A percentile compares a stretch with the other conserved stretches of the same genome.
Conservation (phyloP, 306 rosid species). For the Crotalaria pallida region DNA sequence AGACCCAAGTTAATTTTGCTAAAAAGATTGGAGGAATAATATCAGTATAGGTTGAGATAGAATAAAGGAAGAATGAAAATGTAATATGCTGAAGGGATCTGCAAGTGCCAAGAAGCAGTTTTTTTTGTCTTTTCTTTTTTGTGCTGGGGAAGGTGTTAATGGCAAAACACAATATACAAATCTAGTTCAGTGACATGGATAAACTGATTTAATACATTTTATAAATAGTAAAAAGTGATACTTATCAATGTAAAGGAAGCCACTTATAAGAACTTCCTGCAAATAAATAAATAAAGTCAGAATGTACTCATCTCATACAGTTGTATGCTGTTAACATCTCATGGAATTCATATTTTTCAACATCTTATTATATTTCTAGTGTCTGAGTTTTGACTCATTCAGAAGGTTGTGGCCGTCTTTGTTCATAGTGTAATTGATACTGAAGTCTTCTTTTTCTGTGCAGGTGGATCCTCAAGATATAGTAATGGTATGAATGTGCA, state of each 20-base stretch:
- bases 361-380: background rate
- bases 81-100: background rate
- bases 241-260: background rate
- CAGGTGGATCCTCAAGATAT: constrained; percentile 99
- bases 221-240: background rate
- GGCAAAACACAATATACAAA: background rate
- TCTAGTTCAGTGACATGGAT: background rate
- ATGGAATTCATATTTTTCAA: background rate
- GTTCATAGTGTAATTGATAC: constrained; percentile 22
- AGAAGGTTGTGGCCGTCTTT: background rate
- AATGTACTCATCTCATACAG: background rate
- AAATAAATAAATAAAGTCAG: background rate
- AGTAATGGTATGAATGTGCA: constrained; percentile 66
- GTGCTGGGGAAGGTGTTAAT: background rate
- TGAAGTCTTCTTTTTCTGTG: constrained; percentile 13
- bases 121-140: background rate
- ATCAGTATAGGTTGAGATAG: background rate
- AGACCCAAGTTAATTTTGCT: background rate
- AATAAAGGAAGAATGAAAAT: background rate
- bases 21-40: background rate
- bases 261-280: background rate
- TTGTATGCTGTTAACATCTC: background rate
- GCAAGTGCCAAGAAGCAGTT: background rate
- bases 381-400: constrained; percentile 14
- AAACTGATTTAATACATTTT: background rate